Percentiles rank a stretch among this genome's conserved stretches.
These are phyloP conservation scores for Fragaria ananassa DNA, from an alignment of 306 rosid genomes.

Conservation along the genomic window DNA sequence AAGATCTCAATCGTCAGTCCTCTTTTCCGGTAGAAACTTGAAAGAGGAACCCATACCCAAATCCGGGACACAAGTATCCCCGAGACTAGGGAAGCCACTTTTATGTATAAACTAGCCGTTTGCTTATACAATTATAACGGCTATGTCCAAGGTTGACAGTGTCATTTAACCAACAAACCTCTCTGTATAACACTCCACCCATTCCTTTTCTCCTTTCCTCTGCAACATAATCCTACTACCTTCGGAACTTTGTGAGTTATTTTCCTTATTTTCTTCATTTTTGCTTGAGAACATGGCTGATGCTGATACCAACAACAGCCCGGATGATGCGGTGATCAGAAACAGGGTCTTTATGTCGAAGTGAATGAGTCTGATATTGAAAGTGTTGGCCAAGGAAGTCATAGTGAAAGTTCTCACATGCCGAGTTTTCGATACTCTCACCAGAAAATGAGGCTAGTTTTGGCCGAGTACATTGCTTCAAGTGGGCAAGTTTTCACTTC, in stretches of 20 bases:
- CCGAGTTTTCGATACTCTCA: background rate
- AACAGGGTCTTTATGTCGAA: background rate
- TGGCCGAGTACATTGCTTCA: conserved; percentile 6
- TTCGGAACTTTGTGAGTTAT: too few species aligned
- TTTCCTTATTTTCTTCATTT: background rate
- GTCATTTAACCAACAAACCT: too few species aligned
- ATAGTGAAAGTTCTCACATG: background rate
- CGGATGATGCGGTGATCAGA: background rate
- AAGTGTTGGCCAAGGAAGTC: background rate
- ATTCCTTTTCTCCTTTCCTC: too few species aligned
- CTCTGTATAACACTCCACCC: too few species aligned
- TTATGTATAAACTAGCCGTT: background rate
- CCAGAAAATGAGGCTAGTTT: background rate
- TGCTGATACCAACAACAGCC: background rate
- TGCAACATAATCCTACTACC: too few species aligned
- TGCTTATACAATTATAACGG: background rate
- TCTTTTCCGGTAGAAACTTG: background rate
- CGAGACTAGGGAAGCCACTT: background rate
- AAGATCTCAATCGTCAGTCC: too few species aligned
- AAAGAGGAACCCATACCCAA: background rate
- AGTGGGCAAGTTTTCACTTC: background rate
- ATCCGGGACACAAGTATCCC: background rate
- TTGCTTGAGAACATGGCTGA: background rate
- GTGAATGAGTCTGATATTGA: background rate
- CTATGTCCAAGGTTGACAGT: background rate